Conservation (phyloP, 2,329 filamentous ascomycete genomes). For the Pestalotiopsis sp. region DNA sequence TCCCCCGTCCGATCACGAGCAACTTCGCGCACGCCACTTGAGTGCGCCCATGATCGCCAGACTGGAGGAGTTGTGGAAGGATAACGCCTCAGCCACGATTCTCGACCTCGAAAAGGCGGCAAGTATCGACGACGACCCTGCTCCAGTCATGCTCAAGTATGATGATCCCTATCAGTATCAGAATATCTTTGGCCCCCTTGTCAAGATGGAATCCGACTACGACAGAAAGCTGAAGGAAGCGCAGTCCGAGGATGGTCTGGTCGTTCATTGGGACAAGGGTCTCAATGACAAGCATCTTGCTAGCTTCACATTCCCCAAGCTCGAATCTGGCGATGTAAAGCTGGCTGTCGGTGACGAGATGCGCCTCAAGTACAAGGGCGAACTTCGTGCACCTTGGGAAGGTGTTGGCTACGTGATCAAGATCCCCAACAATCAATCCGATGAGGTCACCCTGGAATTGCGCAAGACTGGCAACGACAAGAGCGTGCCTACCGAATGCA, state of each 20-base stretch:
- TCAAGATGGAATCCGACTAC: constrained; percentile 99
- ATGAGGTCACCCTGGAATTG: constrained; percentile 94
- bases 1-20: constrained; percentile 88
- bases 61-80: constrained; percentile 98
- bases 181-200: constrained; percentile 95
- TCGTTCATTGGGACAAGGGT: constrained; percentile 92
- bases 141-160: constrained; percentile 89
- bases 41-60: constrained; percentile 95
- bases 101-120: constrained; percentile 89
- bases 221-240: constrained; percentile 98
- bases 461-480: constrained; percentile 96
- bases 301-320: constrained; percentile 93
- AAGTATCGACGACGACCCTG: constrained; percentile 92
- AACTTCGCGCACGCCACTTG: constrained; percentile 90
- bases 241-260: constrained; percentile 93
- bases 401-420: constrained; percentile 99
- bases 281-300: constrained; percentile 97
- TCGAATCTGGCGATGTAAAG: constrained; percentile 97
- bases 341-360: constrained; percentile 98
- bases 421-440: constrained; percentile 98
- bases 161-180: constrained; percentile 98
- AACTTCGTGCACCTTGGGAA: constrained; percentile 90
- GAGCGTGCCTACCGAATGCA: constrained; percentile 92
- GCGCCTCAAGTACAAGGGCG: constrained; percentile 94
- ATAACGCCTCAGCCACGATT: constrained; percentile 85